Percentiles rank a stretch among this genome's conserved stretches.
Evolutionary conservation across 2,329 filamentous ascomycete genomes (phyloP).

Genomic region (Nannizzia gypsea): DNA sequence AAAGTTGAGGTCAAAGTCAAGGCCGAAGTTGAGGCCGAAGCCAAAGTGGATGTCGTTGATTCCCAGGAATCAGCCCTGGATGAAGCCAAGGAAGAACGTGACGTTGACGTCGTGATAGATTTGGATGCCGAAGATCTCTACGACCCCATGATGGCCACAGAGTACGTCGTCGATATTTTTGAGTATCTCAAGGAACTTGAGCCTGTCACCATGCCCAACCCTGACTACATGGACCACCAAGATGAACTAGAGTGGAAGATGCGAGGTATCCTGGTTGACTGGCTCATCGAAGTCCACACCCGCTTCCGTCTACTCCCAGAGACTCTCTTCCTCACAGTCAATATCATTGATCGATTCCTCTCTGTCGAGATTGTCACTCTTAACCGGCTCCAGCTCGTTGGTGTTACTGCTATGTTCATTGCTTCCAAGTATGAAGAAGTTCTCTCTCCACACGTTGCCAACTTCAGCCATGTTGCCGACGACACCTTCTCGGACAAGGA

Average conservation of each 20-base stretch:
- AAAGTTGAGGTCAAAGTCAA: not conserved
- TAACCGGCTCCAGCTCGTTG: conserved; percentile 95
- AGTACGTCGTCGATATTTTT: conserved; percentile 94
- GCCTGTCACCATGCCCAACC: conserved; percentile 62
- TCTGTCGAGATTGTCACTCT: conserved; percentile 90
- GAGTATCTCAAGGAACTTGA: conserved; percentile 80
- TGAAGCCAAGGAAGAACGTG: not conserved
- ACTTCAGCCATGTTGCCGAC: conserved; percentile 94
- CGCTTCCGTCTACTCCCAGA: conserved; percentile 86
- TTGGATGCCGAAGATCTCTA: conserved; percentile 80
- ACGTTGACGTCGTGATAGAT: conserved; percentile 35
- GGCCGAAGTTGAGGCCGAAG: not conserved
- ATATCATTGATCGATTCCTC: conserved; percentile 94
- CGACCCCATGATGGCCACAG: conserved; percentile 93
- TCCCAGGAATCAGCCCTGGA: not conserved
- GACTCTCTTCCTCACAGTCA: conserved; percentile 87
- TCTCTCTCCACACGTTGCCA: conserved; percentile 87
- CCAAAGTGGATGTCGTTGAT: not conserved
- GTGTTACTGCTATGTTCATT: conserved; percentile 88
- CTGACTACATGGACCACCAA: conserved; percentile 93
- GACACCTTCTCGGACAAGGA: conserved; percentile 92
- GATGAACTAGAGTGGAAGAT: conserved; percentile 97
- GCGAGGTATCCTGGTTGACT: conserved; percentile 94
- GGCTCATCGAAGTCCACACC: conserved; percentile 90
- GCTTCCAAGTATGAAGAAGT: conserved; percentile 98